These are phyloP conservation scores for Senecio squalidus DNA, from an alignment of 140 eudicot species.

Conservation along the genomic window DNA sequence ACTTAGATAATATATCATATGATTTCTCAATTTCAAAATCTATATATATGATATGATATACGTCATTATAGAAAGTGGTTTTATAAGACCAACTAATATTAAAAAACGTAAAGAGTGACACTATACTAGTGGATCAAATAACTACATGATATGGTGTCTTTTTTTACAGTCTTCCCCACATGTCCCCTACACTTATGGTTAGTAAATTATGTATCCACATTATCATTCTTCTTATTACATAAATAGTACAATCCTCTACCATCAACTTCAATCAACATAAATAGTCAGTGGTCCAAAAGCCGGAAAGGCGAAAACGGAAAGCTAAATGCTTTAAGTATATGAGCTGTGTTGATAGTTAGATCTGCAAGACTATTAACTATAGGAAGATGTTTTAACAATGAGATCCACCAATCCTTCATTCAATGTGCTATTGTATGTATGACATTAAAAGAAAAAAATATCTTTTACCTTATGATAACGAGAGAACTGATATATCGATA, in stretches of 20 bases:
- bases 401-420: slow-evolving; percentile 7
- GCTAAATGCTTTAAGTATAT: slow-evolving; percentile 28
- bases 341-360: slow-evolving; percentile 24
- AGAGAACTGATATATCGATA: no score
- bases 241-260: slow-evolving; percentile 11
- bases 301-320: slow-evolving; percentile 19
- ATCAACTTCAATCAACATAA: slow-evolving; percentile 19
- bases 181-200: background rate
- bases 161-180: background rate
- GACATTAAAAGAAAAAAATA: no score
- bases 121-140: background rate
- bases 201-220: background rate
- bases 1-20: no score
- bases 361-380: slow-evolving; percentile 1
- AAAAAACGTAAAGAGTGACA: background rate
- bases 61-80: no score
- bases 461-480: no score
- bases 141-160: background rate
- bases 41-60: no score
- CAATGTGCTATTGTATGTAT: no score
- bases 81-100: background rate
- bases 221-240: background rate
- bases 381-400: background rate
- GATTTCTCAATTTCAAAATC: no score
- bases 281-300: slow-evolving; percentile 22